phyloP scores from a whole-genome alignment of 805 yeast species.

The Metschnikowia santaceciliae region DNA sequence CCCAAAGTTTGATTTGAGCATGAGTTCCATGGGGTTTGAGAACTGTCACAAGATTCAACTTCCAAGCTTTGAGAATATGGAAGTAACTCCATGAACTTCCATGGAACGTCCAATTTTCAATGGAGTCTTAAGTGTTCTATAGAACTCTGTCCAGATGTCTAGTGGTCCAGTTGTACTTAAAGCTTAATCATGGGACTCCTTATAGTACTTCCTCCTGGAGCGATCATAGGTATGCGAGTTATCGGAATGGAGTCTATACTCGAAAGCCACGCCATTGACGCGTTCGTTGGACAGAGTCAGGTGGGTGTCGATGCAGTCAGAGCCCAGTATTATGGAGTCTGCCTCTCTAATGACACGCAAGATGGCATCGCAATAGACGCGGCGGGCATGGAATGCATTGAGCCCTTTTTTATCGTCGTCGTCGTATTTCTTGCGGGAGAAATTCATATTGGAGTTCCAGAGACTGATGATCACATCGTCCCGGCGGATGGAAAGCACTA shows the following conservation, averaged over 20 bases:
- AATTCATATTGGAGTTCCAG: constrained; percentile 55
- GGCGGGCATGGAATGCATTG: constrained; percentile 42
- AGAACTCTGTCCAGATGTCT: too few relatives aligned
- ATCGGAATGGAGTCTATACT: constrained; percentile 46
- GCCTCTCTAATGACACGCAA: constrained; percentile 46
- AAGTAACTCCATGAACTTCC: too few relatives aligned
- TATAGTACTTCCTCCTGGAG: constrained; percentile 10
- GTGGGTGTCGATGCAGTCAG: constrained; percentile 28
- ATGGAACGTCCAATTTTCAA: too few relatives aligned
- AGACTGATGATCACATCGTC: constrained; percentile 58
- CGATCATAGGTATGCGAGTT: constrained; percentile 16
- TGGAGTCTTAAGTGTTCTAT: too few relatives aligned
- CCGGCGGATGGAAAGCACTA: constrained; percentile 54
- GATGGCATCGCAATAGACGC: constrained; percentile 45
- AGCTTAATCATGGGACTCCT: constrained; percentile 3
- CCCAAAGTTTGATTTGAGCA: too few relatives aligned
- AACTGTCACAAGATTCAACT: too few relatives aligned
- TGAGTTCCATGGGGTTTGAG: too few relatives aligned
- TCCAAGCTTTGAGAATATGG: too few relatives aligned
- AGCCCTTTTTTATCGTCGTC: constrained; percentile 26
- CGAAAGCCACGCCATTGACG: constrained; percentile 43
- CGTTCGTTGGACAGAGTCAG: constrained; percentile 38
- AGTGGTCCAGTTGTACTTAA: too few relatives aligned
- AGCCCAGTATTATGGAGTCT: constrained; percentile 39
- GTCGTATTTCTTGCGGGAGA: constrained; percentile 21